Evolutionary conservation across 129 eudicot species (phyloP), one percentile per base, ranked within the genome.

Genomic region (Pulicaria dysenterica): DNA sequence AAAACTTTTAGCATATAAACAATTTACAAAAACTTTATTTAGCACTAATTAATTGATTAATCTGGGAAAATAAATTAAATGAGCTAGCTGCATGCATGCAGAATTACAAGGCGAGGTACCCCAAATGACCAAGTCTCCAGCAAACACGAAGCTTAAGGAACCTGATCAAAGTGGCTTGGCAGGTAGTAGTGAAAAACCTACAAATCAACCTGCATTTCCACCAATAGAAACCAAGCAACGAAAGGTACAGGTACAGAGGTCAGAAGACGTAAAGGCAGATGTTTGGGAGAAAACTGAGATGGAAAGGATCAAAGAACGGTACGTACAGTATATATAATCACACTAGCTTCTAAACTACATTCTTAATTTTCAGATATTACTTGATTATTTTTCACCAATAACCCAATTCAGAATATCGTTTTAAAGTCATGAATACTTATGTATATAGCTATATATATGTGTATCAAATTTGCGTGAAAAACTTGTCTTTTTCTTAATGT

Each of bases 251-350:
- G 12, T 70, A 53, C 76, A 82, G 19, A 83, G 85, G 56, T 67
- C n/a, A 3, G 68, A 65, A 42, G 85, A 75, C 60, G 19, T 46
- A 31, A 70, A 81, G 72, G 99, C 94, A 7, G 89, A 90, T 34
- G 85, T 58, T n/a, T 95, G 97, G 97, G 89, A 86, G 75, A 86
- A 60, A 73, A 74, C 83, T 38, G 86, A 95, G 70, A 60, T 95
- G 86, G 86, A 83, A 37, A 83, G 70, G 59, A 88, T 90, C 74
- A 85, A 69, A 66, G 79, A 85, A 17, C 82, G 87, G 31, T 24
- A 24, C 1, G 31, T n/a, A n/a, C n/a, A n/a, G 94, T 87, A 84
- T 43, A 36, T 56, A 56, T 58, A 58, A 7, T 67, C 10, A 39
- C 44, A 69, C 14, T 31, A 11, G 16, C 1, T 6, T 56, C 41